A percentile compares a stretch with the other conserved stretches of the same genome.
These are phyloP conservation scores for Chaetomiaceae sp. DNA, from an alignment of 2,329 filamentous ascomycete genomes.

Conservation along the genomic window DNA sequence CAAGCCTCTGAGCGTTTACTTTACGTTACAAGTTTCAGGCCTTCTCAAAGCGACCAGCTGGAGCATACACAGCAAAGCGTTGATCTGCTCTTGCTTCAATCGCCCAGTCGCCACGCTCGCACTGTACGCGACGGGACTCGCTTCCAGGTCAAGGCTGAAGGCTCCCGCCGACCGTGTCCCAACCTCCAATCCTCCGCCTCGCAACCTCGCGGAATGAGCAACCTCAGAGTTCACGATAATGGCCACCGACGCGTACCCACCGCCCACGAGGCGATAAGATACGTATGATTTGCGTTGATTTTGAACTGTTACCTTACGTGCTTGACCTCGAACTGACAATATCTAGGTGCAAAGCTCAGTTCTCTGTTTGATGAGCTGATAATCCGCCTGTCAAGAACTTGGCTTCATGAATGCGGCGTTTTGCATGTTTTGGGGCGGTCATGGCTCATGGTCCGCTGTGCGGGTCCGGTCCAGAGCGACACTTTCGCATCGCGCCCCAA, in stretches of 20 bases:
- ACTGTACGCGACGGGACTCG: conserved; percentile 10
- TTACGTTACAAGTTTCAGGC: no score
- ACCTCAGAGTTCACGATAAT: not conserved
- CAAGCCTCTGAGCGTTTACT: no score
- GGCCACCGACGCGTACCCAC: not conserved
- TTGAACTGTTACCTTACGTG: not conserved
- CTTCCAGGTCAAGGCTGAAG: conserved; percentile 6
- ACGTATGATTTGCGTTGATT: conserved; percentile 7
- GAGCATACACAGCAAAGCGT: not conserved
- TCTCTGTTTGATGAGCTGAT: not conserved
- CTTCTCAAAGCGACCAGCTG: no score
- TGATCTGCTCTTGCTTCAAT: no score
- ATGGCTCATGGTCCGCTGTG: conserved; percentile 12
- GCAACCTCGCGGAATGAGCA: conserved; percentile 17
- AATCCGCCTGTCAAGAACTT: not conserved
- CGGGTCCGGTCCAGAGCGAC: conserved; percentile 14
- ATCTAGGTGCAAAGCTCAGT: conserved; percentile 1
- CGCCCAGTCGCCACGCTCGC: not conserved
- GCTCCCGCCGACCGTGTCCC: conserved; percentile 7
- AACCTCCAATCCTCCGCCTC: conserved; percentile 12
- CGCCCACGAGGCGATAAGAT: not conserved
- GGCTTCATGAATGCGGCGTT: not conserved
- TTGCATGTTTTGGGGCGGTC: conserved; percentile 2
- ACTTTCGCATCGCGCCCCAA: conserved; percentile 12
- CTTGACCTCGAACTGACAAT: conserved; percentile 12